Evolutionary conservation across 805 yeast species (phyloP).

Genomic region (Metschnikowia drakensbergensis): DNA sequence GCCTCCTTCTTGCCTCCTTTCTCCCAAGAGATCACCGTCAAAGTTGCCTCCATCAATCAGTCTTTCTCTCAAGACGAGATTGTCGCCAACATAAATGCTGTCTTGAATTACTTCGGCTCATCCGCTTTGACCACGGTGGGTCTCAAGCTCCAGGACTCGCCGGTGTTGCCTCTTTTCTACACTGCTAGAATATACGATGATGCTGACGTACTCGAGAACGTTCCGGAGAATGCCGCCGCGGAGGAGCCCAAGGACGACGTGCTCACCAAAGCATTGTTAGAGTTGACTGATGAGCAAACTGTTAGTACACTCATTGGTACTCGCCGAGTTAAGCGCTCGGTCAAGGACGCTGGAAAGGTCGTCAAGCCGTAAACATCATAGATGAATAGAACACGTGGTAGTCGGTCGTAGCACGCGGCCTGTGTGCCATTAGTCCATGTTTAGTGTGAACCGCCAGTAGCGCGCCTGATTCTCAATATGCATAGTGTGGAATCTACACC

Average conservation of each 20-base stretch:
- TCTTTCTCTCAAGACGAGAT: constrained; percentile 45
- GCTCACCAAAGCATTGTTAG: constrained; percentile 61
- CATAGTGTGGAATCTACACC: not conserved
- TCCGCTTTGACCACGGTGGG: constrained; percentile 53
- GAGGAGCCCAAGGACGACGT: constrained; percentile 22
- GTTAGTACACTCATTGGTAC: constrained; percentile 60
- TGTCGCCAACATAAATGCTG: constrained; percentile 56
- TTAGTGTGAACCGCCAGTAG: not conserved
- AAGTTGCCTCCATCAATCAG: constrained; percentile 53
- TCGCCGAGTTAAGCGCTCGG: constrained; percentile 30
- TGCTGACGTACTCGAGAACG: constrained; percentile 38
- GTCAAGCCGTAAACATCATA: constrained; percentile 9
- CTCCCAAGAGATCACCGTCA: constrained; percentile 62
- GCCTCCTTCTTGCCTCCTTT: constrained; percentile 67
- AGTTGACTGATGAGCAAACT: constrained; percentile 72
- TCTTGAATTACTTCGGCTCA: constrained; percentile 45
- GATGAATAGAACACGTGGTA: not conserved
- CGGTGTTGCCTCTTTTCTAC: constrained; percentile 79
- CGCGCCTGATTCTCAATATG: not conserved
- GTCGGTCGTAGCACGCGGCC: not conserved
- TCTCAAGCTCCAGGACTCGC: constrained; percentile 67
- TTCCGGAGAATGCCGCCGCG: constrained; percentile 25
- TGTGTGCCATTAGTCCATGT: too few relatives aligned
- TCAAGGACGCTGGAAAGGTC: constrained; percentile 14
- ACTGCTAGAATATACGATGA: constrained; percentile 53